phyloP scores from a whole-genome alignment of 2,329 filamentous ascomycete genomes.

The Hansfordia pulvinata region DNA sequence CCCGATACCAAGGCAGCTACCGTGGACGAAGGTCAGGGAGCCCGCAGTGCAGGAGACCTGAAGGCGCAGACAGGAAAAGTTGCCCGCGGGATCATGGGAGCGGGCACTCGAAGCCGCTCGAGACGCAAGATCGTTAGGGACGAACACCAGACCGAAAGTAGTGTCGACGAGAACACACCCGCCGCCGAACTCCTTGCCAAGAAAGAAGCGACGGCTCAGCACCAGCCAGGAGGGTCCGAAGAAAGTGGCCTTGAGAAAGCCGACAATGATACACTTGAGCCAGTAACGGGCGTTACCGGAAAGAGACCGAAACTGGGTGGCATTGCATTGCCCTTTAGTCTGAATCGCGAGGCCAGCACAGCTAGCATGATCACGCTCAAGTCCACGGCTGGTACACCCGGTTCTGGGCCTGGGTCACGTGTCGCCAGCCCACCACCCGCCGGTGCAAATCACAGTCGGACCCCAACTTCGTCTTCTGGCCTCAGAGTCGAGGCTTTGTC shows the following conservation, averaged over 20 bases:
- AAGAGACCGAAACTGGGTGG: constrained; percentile 55
- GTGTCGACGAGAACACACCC: constrained; percentile 23
- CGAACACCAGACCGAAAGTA: constrained; percentile 27
- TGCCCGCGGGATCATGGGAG: constrained; percentile 8
- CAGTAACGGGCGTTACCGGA: constrained; percentile 34
- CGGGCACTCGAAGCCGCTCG: constrained; percentile 23
- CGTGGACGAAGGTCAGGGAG: constrained; percentile 26
- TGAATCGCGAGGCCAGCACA: constrained; percentile 49
- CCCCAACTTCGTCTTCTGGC: too few relatives aligned
- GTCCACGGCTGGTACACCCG: constrained; percentile 25
- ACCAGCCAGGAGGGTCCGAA: too few relatives aligned
- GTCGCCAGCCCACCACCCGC: too few relatives aligned
- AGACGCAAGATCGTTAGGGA: constrained; percentile 33
- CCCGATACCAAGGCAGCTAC: constrained; percentile 19
- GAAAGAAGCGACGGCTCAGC: constrained; percentile 17
- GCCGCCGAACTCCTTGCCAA: constrained; percentile 28
- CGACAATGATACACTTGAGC: too few relatives aligned
- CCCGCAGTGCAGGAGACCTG: constrained; percentile 25
- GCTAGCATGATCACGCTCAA: constrained; percentile 58
- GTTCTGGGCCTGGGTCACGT: too few relatives aligned
- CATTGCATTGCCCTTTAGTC: constrained; percentile 59
- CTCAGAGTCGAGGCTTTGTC: too few relatives aligned
- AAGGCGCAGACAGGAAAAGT: constrained; percentile 20
- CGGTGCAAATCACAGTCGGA: too few relatives aligned
- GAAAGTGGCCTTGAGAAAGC: constrained; percentile 7